phyloP scores from a whole-genome alignment of 495 filamentous ascomycete species.

The Beverwykella pulmonaria region DNA sequence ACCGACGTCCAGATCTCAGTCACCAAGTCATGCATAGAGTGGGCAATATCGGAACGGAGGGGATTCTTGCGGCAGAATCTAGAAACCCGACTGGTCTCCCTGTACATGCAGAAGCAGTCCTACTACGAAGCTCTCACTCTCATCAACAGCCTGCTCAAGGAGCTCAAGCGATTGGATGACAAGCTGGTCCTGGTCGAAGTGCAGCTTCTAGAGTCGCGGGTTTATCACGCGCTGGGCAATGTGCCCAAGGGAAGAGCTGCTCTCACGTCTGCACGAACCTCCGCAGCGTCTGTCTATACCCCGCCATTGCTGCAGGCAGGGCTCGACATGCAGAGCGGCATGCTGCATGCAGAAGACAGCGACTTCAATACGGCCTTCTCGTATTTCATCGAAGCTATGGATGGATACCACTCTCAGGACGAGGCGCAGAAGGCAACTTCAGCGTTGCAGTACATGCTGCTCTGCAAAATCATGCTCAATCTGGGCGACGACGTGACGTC shows the following conservation, averaged over 20 bases:
- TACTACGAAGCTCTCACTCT: slow-evolving; percentile 96
- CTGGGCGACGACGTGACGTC: slow-evolving; percentile 91
- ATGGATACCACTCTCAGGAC: slow-evolving; percentile 94
- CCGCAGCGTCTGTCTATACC: slow-evolving; percentile 94
- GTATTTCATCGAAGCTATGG: slow-evolving; percentile 98
- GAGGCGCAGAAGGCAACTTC: slow-evolving; percentile 81
- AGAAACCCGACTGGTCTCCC: slow-evolving; percentile 87
- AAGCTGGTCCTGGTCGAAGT: slow-evolving; percentile 99
- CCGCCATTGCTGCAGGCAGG: slow-evolving; percentile 93
- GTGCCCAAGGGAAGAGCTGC: slow-evolving; percentile 94
- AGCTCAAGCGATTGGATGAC: slow-evolving; percentile 97
- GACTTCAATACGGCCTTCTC: slow-evolving; percentile 98
- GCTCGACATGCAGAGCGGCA: slow-evolving; percentile 97
- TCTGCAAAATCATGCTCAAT: slow-evolving; percentile 99
- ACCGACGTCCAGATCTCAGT: slow-evolving; percentile 89
- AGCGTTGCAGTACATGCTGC: slow-evolving; percentile 97
- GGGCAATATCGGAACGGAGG: slow-evolving; percentile 89
- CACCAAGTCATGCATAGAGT: slow-evolving; percentile 98
- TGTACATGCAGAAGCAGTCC: slow-evolving; percentile 94
- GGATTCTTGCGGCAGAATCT: slow-evolving; percentile 97
- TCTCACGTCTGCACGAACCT: slow-evolving; percentile 89
- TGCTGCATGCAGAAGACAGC: slow-evolving; percentile 96
- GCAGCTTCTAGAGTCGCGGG: slow-evolving; percentile 91
- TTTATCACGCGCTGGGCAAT: slow-evolving; percentile 97
- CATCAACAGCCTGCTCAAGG: slow-evolving; percentile 91